Evolutionary conservation across 805 yeast genomes (phyloP).

Genomic region (Dipodascus albidus): DNA sequence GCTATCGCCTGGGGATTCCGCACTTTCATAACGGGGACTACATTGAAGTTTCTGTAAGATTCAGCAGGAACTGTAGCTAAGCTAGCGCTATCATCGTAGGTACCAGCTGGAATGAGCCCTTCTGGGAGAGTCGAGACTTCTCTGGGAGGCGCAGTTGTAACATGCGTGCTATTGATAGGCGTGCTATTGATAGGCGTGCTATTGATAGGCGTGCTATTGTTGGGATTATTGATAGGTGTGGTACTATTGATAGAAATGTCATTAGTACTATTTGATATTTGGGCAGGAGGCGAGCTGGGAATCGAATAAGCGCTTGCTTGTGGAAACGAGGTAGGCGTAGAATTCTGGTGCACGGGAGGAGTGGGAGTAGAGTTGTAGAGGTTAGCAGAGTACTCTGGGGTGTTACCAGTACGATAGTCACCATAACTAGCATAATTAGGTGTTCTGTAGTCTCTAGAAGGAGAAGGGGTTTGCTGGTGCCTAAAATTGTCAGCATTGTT

Average conservation of each 20-base stretch:
- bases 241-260: too few species aligned
- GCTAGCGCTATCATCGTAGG: not conserved
- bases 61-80: not conserved
- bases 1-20: not conserved
- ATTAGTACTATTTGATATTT: not conserved
- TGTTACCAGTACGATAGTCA: not conserved
- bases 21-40: not conserved
- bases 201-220: not conserved
- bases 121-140: not conserved
- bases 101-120: not conserved
- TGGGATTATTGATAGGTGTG: too few species aligned
- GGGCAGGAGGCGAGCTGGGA: slow-evolving; percentile 1
- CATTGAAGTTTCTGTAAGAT: not conserved
- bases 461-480: slow-evolving; percentile 9
- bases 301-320: not conserved
- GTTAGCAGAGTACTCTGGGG: slow-evolving; percentile 2
- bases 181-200: not conserved
- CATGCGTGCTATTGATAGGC: not conserved
- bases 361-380: not conserved
- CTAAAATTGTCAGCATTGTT: slow-evolving; percentile 4
- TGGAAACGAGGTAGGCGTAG: not conserved
- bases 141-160: not conserved
- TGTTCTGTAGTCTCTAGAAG: slow-evolving; percentile 10
- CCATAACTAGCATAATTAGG: slow-evolving; percentile 4
- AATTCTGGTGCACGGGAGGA: not conserved